Conservation (phyloP, 2,329 filamentous ascomycete species). For the Cercospora citrullina region DNA sequence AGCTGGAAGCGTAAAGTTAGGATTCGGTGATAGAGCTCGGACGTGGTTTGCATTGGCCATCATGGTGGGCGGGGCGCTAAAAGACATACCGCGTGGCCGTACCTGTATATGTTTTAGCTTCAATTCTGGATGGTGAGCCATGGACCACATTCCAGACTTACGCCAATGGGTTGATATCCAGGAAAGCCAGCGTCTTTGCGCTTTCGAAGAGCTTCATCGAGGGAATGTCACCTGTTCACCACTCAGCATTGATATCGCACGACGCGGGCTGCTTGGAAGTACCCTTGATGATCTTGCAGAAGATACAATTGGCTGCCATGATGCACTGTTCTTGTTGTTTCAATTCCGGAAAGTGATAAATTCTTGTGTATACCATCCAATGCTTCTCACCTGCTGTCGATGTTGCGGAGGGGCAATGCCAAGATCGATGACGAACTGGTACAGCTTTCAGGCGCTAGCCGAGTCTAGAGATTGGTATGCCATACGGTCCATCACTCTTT, state of each 20-base stretch:
- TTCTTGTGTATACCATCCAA: not conserved
- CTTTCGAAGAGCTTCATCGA: slow-evolving; percentile 95
- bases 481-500: not conserved
- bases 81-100: slow-evolving; percentile 77
- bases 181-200: slow-evolving; percentile 89
- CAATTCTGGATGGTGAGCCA: not conserved
- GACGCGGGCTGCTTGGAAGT: slow-evolving; percentile 15
- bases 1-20: slow-evolving; percentile 59
- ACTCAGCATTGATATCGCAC: not conserved
- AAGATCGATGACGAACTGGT: not conserved
- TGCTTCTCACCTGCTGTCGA: slow-evolving; percentile 9
- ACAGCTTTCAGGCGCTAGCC: not conserved
- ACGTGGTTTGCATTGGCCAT: slow-evolving; percentile 9
- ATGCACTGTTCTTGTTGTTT: not conserved
- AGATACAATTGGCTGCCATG: slow-evolving; percentile 71
- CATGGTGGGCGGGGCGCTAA: slow-evolving; percentile 12
- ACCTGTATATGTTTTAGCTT: slow-evolving; percentile 36
- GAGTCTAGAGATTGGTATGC: not conserved
- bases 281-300: slow-evolving; percentile 98
- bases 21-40: not conserved
- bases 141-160: slow-evolving; percentile 10
- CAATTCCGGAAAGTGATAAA: not conserved
- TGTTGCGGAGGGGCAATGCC: slow-evolving; percentile 9
- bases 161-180: slow-evolving; percentile 84
- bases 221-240: slow-evolving; percentile 78